phyloP scores from a whole-genome alignment of 768 basidiomycete species.

The Russula emetica region DNA sequence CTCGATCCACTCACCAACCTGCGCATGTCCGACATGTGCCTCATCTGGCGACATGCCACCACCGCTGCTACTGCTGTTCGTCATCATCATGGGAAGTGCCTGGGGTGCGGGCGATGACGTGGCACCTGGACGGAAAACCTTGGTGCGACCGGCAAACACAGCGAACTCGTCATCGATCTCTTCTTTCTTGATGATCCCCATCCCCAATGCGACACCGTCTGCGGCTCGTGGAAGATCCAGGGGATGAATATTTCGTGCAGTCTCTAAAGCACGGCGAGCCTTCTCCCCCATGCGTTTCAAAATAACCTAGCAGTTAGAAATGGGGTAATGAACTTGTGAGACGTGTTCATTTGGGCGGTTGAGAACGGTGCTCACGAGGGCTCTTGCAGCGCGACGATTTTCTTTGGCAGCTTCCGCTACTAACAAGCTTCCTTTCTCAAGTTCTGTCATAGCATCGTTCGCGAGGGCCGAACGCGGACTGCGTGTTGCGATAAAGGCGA shows the following conservation, averaged over 20 bases:
- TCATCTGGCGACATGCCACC: slow-evolving; percentile 6
- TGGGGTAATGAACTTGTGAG: background rate
- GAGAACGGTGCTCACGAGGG: slow-evolving; percentile 45
- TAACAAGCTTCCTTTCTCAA: slow-evolving; percentile 63
- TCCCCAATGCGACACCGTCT: slow-evolving; percentile 39
- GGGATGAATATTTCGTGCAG: slow-evolving; percentile 36
- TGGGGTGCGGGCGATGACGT: slow-evolving; percentile 16
- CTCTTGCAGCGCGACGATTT: slow-evolving; percentile 61
- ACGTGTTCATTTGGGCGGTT: background rate
- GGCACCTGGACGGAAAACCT: slow-evolving; percentile 52
- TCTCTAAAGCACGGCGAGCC: slow-evolving; percentile 52
- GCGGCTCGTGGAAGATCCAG: slow-evolving; percentile 28
- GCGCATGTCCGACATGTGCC: background rate
- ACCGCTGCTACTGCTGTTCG: background rate
- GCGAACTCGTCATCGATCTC: slow-evolving; percentile 60
- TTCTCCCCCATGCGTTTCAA: slow-evolving; percentile 59
- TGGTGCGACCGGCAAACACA: slow-evolving; percentile 64
- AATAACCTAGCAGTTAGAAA: slow-evolving; percentile 47
- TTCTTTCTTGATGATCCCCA: slow-evolving; percentile 48
- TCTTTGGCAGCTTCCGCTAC: slow-evolving; percentile 57
- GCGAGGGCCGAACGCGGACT: slow-evolving; percentile 68
- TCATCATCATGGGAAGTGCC: background rate
- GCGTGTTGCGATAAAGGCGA: slow-evolving; percentile 74
- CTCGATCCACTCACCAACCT: slow-evolving; percentile 18
- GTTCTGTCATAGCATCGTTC: slow-evolving; percentile 58